Evolutionary conservation across 2,329 filamentous ascomycete genomes (phyloP), one percentile per base, ranked within the genome.

Genomic region (Scortechinia acanthostroma): DNA sequence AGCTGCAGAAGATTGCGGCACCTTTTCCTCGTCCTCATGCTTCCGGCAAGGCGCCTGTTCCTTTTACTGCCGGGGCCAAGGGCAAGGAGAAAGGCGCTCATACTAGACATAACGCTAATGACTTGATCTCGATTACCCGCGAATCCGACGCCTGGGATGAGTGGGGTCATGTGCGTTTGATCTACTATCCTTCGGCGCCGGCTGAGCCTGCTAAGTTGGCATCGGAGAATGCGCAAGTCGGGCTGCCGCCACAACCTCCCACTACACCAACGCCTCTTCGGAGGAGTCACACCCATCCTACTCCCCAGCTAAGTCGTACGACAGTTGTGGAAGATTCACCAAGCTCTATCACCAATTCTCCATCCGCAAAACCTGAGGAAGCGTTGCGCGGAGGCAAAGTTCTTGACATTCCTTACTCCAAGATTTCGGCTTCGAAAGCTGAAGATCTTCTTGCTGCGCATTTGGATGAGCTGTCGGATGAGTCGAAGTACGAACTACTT

Each of bases 401-500:
- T 19, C 35, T 90, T 42, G 85, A 91, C 52, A 62, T 95, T 44
- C 71, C 85, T 6, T 70, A 76, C 51, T 68, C 70, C 10, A 63
- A 69, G 10, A 68, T 86, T 16, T 59, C 64, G 40, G 70, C 75
- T 3, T 68, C 65, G 3, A 65, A 74, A 4, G 68, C 82, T 28
- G 74, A 78, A 52, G 69, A 80, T 4, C 66, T 86, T 23, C 60
- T 86, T 43, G 66, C 68, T 3, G 70, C 69, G 28, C 71, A 72
- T 42, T 70, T 84, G 1, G 60, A 71, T 3, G 81, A 86, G 48
- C 66, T 97, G 54, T 88, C 91, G 1, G 67, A 80, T 25, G 74
- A 85, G 42, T 74, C 81, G 13, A 84, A 82, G 51, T 97, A 95
- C 57, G 93, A 97, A 52, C 73, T 91, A 25, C 78, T 98, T 37